Evolutionary conservation across 2,329 filamentous ascomycete species (phyloP).

Genomic region (Exophiala sideris): DNA sequence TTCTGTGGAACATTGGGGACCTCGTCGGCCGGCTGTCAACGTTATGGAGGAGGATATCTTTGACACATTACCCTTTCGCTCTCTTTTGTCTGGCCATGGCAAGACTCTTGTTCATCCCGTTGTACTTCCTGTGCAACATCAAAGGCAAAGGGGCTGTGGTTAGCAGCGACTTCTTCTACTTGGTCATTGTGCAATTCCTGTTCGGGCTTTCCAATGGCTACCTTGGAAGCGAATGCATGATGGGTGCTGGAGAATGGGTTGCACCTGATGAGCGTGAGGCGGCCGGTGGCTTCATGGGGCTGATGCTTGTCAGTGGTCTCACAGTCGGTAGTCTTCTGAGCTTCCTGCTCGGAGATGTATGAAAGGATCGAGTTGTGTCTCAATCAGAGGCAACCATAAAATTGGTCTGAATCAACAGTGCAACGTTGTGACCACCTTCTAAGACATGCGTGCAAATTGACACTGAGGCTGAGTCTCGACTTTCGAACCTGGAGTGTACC

Average conservation of each 20-base stretch:
- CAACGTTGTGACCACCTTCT: no score
- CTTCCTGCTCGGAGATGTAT: slow-evolving; percentile 61
- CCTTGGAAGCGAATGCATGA: slow-evolving; percentile 85
- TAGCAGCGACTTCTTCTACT: slow-evolving; percentile 80
- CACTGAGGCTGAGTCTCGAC: no score
- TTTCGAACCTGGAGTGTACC: no score
- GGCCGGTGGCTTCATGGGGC: slow-evolving; percentile 87
- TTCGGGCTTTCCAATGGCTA: slow-evolving; percentile 88
- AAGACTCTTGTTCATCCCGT: slow-evolving; percentile 69
- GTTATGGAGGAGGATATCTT: slow-evolving; percentile 51
- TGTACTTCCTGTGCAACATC: slow-evolving; percentile 90
- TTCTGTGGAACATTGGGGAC: slow-evolving; percentile 92
- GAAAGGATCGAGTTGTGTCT: slow-evolving; percentile 4
- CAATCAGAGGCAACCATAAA: no score
- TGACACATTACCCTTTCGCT: slow-evolving; percentile 61
- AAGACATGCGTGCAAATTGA: no score
- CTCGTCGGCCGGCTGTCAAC: slow-evolving; percentile 71
- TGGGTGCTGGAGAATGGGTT: slow-evolving; percentile 79
- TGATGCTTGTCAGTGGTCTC: slow-evolving; percentile 82
- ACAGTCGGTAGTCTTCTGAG: slow-evolving; percentile 83
- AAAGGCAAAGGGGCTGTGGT: slow-evolving; percentile 70
- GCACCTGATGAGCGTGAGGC: slow-evolving; percentile 79
- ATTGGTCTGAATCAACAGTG: no score
- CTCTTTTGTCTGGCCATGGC: slow-evolving; percentile 66
- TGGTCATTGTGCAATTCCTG: slow-evolving; percentile 74